These are phyloP conservation scores for Paraphoma chrysanthemicola DNA, from an alignment of 2,329 filamentous ascomycete genomes.

Conservation along the genomic window DNA sequence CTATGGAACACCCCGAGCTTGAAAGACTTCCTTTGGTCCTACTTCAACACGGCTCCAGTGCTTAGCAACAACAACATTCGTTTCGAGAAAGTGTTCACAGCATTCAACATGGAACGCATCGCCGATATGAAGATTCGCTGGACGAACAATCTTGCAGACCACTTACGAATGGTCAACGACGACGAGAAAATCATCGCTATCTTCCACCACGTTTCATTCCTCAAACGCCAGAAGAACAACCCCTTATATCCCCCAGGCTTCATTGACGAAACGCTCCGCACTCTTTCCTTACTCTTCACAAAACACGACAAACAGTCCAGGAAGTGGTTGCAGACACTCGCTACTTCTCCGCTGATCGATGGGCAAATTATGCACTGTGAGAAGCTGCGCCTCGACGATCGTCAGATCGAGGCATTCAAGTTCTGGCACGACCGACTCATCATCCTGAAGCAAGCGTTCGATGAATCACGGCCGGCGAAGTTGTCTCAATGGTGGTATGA, in stretches of 20 bases:
- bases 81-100: neutral
- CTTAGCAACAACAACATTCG: neutral
- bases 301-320: constrained; percentile 25
- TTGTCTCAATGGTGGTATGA: constrained; percentile 55
- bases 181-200: constrained; percentile 47
- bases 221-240: constrained; percentile 16
- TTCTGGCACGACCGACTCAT: constrained; percentile 55
- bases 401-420: constrained; percentile 40
- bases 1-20: neutral
- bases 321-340: constrained; percentile 25
- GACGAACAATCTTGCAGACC: constrained; percentile 22
- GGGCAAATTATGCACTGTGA: constrained; percentile 31
- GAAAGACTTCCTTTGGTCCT: neutral
- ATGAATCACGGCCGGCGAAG: constrained; percentile 40
- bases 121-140: neutral
- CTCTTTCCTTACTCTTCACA: constrained; percentile 49
- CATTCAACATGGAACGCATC: neutral
- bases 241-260: constrained; percentile 39
- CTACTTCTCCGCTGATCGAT: constrained; percentile 29
- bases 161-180: constrained; percentile 49
- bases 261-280: constrained; percentile 47
- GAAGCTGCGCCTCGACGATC: constrained; percentile 39
- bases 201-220: constrained; percentile 53
- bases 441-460: constrained; percentile 54
- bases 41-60: neutral